A percentile compares a stretch with the other conserved stretches of the same genome.
phyloP scores from a whole-genome alignment of 495 filamentous ascomycete species.

The Penicillium silybi region DNA sequence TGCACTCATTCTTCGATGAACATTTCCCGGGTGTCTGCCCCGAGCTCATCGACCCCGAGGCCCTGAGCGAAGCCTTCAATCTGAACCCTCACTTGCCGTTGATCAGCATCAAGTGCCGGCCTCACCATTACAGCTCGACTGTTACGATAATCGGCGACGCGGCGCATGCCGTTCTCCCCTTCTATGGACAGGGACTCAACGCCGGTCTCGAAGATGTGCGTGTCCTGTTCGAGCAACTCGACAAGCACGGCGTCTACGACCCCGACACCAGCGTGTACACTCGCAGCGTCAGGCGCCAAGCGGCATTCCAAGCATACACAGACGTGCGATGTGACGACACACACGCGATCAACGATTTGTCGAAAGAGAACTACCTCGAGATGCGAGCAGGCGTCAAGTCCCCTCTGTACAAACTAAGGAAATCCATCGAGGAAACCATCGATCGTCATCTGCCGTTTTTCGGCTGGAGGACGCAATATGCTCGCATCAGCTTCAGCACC shows the following conservation, averaged over 20 bases:
- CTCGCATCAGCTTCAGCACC: slow-evolving; percentile 88
- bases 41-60: slow-evolving; percentile 64
- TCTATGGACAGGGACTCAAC: slow-evolving; percentile 89
- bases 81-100: slow-evolving; percentile 84
- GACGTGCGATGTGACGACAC: slow-evolving; percentile 69
- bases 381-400: slow-evolving; percentile 82
- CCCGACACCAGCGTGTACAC: slow-evolving; percentile 28
- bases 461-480: slow-evolving; percentile 90
- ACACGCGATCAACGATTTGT: slow-evolving; percentile 87
- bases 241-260: slow-evolving; percentile 54
- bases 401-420: slow-evolving; percentile 70
- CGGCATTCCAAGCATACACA: slow-evolving; percentile 72
- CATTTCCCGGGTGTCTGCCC: slow-evolving; percentile 86
- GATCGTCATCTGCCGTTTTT: slow-evolving; percentile 67
- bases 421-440: slow-evolving; percentile 80
- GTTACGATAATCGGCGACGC: slow-evolving; percentile 89
- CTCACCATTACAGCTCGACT: slow-evolving; percentile 75
- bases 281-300: slow-evolving; percentile 38
- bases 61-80: slow-evolving; percentile 66
- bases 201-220: slow-evolving; percentile 79
- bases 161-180: slow-evolving; percentile 96
- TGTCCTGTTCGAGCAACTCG: slow-evolving; percentile 71
- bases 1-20: slow-evolving; percentile 69
- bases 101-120: slow-evolving; percentile 86
- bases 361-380: slow-evolving; percentile 86